Percentiles rank a stretch among this genome's conserved stretches.
phyloP scores from a whole-genome alignment of 345 rosid genomes.

The Salix koriyanagi region DNA sequence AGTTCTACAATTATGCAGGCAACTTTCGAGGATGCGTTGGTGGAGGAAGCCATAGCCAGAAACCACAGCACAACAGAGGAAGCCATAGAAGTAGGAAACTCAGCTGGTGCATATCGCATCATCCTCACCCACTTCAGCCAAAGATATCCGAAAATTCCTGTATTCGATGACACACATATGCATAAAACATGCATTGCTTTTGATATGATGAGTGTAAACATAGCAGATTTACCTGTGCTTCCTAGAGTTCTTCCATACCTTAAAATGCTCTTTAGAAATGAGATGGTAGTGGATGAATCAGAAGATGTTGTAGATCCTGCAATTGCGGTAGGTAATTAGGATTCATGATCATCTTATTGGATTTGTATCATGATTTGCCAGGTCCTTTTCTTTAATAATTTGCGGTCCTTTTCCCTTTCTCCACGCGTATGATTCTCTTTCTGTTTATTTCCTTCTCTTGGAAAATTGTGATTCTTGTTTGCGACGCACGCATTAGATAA shows the following conservation, averaged over 20 bases:
- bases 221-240: constrained; percentile 75
- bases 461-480: too few species aligned
- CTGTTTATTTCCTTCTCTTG: too few species aligned
- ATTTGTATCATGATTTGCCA: neutral
- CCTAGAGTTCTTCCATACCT: constrained; percentile 77
- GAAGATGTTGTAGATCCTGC: constrained; percentile 41
- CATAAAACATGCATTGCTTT: constrained; percentile 90
- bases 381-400: neutral
- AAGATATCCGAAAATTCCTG: constrained; percentile 86
- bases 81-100: constrained; percentile 70
- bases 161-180: constrained; percentile 71
- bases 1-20: constrained; percentile 51
- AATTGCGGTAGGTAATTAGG: constrained; percentile 16
- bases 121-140: constrained; percentile 97
- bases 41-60: constrained; percentile 78
- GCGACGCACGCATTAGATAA: too few species aligned
- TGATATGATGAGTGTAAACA: constrained; percentile 87
- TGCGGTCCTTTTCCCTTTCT: neutral
- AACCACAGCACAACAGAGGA: constrained; percentile 98
- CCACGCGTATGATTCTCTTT: neutral
- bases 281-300: constrained; percentile 57
- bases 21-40: constrained; percentile 84
- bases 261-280: constrained; percentile 70
- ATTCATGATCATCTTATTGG: too few species aligned
- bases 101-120: constrained; percentile 63